Percentiles rank a stretch among this genome's conserved stretches.
Conservation (phyloP, 2,329 filamentous ascomycete genomes). For the Passalora sequoiae region DNA sequence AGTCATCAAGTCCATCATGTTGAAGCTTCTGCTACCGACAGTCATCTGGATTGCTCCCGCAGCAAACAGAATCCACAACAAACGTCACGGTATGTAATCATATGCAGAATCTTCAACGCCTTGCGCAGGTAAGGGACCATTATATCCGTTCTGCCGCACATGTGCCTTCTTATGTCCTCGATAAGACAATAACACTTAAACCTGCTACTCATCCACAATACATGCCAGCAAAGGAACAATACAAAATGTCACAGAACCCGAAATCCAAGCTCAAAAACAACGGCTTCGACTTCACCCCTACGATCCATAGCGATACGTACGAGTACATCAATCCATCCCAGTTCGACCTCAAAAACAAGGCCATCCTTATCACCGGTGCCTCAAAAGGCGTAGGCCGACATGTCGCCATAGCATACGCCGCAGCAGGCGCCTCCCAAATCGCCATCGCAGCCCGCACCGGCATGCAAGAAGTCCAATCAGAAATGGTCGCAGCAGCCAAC, state of each 20-base stretch:
- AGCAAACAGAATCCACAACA: too few species aligned
- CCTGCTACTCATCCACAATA: too few species aligned
- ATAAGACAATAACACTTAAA: too few species aligned
- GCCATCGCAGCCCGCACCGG: constrained; percentile 51
- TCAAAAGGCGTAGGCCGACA: constrained; percentile 41
- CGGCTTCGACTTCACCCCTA: constrained; percentile 25
- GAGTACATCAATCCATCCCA: constrained; percentile 40
- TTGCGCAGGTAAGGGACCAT: too few species aligned
- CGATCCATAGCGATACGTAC: constrained; percentile 44
- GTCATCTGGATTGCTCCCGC: too few species aligned
- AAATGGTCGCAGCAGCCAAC: constrained; percentile 37
- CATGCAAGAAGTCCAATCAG: constrained; percentile 36
- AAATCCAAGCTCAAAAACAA: neutral
- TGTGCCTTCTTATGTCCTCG: too few species aligned
- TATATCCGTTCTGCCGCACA: too few species aligned
- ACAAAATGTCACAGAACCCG: constrained; percentile 6
- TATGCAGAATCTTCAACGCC: too few species aligned
- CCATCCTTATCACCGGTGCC: constrained; percentile 51
- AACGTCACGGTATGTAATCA: too few species aligned
- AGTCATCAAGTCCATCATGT: too few species aligned
- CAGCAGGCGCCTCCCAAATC: constrained; percentile 50
- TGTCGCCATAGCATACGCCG: constrained; percentile 52
- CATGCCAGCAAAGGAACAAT: too few species aligned
- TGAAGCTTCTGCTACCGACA: too few species aligned
- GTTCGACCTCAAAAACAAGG: constrained; percentile 35